Evolutionary conservation across 495 filamentous ascomycete genomes (phyloP), one percentile per base, ranked within the genome.

Genomic region (Trichoderma virens): DNA sequence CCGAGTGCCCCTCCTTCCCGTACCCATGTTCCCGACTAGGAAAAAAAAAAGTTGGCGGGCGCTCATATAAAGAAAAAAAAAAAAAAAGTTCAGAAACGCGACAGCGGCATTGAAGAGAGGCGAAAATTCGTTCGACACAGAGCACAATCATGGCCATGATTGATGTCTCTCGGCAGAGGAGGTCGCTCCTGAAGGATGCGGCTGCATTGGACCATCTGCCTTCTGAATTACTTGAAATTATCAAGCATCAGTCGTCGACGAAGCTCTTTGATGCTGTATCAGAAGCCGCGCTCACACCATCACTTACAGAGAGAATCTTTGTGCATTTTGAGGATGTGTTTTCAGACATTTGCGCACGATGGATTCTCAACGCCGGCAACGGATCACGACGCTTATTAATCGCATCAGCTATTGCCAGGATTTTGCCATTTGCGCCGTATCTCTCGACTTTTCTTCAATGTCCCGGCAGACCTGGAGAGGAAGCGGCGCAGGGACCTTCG

Each of bases 261-360:
- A 79, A 83, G 68, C 88, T 91, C 74, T 83, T 94, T 62, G 84
- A 89, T 72, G 81, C 83, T 63, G 78, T 96, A 71, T 82, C 89
- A 63, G 74, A 76, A 64, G 82, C 85, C 64, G 86, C 91, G 31
- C 80, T 93, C 66, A 76, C 86, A 65, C 79, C 90, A 59, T 72
- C 77, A 62, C 78, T 82, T 66, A 92, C 90, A 62, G 80, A 88
- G 66, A 73, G 73, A 20, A 78, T 96, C 69, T 93, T 93, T 69
- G 76, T 79, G 65, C 77, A 85, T 65, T 90, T 91, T 71, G 83
- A 90, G 73, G 75, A 77, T 60, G 72, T 91, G 59, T 88, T 93
- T 68, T 84, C 90, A 66, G 91, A 97, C 71, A 74, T 92, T 56
- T 91, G 88, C 73, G 86, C 90, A 65, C 79, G 86, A 78, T 94